phyloP scores from a whole-genome alignment of 2,329 filamentous ascomycete genomes.

The Pseudogymnoascus sp. region DNA sequence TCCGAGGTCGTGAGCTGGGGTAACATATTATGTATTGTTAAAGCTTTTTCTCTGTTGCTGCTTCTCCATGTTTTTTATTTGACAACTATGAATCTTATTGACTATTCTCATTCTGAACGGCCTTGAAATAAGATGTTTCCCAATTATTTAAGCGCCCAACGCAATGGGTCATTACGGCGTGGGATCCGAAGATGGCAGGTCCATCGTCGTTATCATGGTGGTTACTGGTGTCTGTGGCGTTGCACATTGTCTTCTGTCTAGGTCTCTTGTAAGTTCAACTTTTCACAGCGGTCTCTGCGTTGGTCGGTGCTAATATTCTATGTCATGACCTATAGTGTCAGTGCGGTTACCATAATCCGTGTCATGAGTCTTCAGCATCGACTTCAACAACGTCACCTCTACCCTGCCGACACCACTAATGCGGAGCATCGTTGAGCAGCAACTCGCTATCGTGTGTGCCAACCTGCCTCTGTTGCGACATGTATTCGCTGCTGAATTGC shows the following conservation, averaged over 20 bases:
- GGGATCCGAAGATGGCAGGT: background rate
- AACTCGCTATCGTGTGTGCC: slow-evolving; percentile 30
- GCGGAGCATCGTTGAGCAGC: slow-evolving; percentile 31
- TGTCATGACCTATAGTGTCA: background rate
- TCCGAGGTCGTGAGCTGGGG: background rate
- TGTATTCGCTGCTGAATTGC: slow-evolving; percentile 5
- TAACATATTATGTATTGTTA: background rate
- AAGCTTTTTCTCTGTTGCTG: background rate
- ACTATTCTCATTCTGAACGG: background rate
- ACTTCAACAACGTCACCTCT: slow-evolving; percentile 17
- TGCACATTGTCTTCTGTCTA: slow-evolving; percentile 26
- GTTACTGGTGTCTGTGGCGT: background rate
- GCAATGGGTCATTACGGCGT: background rate
- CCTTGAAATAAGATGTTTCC: background rate
- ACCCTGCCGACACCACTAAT: slow-evolving; percentile 14
- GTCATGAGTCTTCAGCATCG: slow-evolving; percentile 23
- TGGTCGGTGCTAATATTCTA: background rate
- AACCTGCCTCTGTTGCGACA: slow-evolving; percentile 27
- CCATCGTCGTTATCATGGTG: background rate
- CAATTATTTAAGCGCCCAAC: background rate
- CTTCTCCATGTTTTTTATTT: background rate
- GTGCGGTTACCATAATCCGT: slow-evolving; percentile 10
- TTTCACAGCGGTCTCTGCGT: background rate
- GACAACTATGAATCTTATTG: background rate
- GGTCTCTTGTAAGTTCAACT: slow-evolving; percentile 26